Conservation (phyloP, 805 yeast genomes). For the Candida maesae region DNA sequence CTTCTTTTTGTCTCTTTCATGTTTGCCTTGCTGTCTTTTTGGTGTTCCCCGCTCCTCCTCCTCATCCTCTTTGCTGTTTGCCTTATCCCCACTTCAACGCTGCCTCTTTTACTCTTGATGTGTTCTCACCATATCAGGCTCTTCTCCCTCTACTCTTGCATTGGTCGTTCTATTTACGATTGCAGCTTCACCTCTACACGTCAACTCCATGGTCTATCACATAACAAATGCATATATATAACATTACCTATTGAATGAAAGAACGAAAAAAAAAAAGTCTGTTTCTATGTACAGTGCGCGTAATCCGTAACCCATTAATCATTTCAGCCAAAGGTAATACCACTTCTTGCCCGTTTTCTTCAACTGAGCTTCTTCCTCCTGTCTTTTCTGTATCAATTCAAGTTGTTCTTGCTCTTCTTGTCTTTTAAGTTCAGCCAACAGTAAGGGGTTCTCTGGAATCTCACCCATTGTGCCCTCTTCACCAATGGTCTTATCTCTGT, state of each 20-base stretch:
- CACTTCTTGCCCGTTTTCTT: constrained; percentile 14
- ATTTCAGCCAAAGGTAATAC: constrained; percentile 28
- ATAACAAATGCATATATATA: neutral
- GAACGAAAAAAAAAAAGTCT: too few species aligned
- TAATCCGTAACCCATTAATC: neutral
- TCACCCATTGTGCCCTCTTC: constrained; percentile 38
- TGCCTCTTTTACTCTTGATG: too few species aligned
- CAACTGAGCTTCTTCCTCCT: constrained; percentile 8
- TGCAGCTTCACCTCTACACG: neutral
- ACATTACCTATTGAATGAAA: too few species aligned
- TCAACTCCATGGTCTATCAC: neutral
- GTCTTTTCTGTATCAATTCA: constrained; percentile 10
- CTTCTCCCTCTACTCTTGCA: too few species aligned
- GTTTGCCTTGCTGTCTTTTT: neutral
- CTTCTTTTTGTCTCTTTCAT: neutral
- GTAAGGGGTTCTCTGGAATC: constrained; percentile 33
- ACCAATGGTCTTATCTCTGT: constrained; percentile 50
- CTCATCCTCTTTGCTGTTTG: too few species aligned
- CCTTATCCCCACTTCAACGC: too few species aligned
- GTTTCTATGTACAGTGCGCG: constrained; percentile 1
- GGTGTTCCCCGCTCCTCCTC: too few species aligned
- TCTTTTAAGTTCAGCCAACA: constrained; percentile 35
- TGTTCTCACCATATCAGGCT: too few species aligned
- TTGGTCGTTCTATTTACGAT: too few species aligned
- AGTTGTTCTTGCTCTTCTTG: constrained; percentile 15